Base-by-base conservation (phyloP, 805 yeast genomes). In the Ogataea saltuana region DNA sequence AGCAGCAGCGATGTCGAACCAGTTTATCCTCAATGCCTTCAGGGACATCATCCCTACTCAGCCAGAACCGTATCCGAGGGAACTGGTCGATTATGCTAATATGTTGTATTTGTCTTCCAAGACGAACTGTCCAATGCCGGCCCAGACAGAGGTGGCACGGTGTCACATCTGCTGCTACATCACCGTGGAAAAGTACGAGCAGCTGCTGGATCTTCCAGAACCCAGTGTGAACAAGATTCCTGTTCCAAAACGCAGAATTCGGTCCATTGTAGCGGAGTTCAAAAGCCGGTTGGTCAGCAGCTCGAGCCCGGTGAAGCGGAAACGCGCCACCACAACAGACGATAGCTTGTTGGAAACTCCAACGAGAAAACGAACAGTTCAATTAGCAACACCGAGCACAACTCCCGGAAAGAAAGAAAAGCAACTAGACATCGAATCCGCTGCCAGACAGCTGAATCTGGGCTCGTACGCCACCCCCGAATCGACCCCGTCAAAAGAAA, bases 91-190 rank as follows among this genome's bases (percentile, higher is more conserved):
- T 15, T 64, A 64, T 57, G 59, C 74, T 5, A 74, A 65, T 26
- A 69, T 75, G 3, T 56, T 80, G 11, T 80, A 81, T 54, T 60
- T 74, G 1, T 72, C 83, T 16, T 67, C 83, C n/a, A 76, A 70
- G 43, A 71, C 74, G 33, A 75, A 76, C 46, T 59, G 64, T 23
- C 55, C 57, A 1, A 59, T 84, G 17, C 72, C 77, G 11, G 71
- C 72, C 19, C 70, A 70, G 29, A 76, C 79, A 39, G 90, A 85
- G 49, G 66, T 75, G 2, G 88, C 88, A 1, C 67, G 91, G 41
- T 73, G 72, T 42, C 90, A 85, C 58, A 59, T 85, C 10, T 81
- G 88, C 59, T 85, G 88, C 4, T 77, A 67, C 48, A 58, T 83
- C 18, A 83, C 86, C 0, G 74, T 75, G 11, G 80, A 79, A 44